Conservation (phyloP, 2,329 filamentous ascomycete genomes). For the Orbilia ellipsospora region DNA sequence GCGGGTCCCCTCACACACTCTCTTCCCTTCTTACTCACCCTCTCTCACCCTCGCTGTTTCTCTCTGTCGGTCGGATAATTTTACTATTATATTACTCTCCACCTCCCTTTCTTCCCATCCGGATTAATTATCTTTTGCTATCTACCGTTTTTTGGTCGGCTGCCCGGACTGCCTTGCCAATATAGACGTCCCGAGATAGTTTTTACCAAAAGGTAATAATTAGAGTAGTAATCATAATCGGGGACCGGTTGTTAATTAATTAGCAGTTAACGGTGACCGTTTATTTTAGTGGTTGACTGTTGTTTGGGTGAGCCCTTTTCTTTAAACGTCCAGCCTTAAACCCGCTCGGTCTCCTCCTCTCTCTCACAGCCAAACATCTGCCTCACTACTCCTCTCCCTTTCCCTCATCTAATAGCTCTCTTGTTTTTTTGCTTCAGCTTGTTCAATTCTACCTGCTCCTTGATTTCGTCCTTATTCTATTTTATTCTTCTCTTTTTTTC, state of each 20-base stretch:
- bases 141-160: background rate
- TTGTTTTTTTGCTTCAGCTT: no score
- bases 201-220: no score
- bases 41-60: background rate
- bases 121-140: background rate
- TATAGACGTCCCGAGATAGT: no score
- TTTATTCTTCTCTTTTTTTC: no score
- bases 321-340: background rate
- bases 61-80: no score
- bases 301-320: constrained; percentile 28
- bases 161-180: no score
- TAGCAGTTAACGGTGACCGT: background rate
- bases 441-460: background rate
- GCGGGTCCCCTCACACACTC: constrained; percentile 30
- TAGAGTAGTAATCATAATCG: no score
- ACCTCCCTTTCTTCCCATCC: background rate
- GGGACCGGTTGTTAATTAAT: no score
- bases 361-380: background rate
- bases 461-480: background rate
- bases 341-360: constrained; percentile 21
- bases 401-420: background rate
- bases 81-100: background rate
- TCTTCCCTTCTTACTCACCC: constrained; percentile 3
- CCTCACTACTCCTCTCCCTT: background rate
- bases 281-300: background rate